Base-by-base conservation (phyloP, 331 rosid species). In the Prunus yedoensis region DNA sequence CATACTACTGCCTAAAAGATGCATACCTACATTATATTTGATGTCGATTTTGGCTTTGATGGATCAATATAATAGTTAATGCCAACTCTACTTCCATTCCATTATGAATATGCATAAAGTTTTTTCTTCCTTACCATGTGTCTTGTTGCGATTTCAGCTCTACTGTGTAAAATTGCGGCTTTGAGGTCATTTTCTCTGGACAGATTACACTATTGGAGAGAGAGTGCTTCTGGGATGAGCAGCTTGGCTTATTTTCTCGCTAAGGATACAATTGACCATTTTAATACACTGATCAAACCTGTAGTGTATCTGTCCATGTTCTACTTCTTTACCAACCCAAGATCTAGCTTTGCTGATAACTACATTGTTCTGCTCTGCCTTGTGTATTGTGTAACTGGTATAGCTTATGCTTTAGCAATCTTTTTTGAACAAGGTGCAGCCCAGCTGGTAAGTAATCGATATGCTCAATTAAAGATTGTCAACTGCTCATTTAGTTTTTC, bases 221-320 rank as follows among this genome's bases (percentile, higher is more conserved):
- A 95, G 82, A 87, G 96, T 41, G 85, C 92, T 74, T 89, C 97
- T 3, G 99, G 99, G 75, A 92, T 87, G 93, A 92, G 97, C 82
- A 89, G 97, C 89, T 87, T 95, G 83, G 99, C 99, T 75, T 95
- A 92, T 79, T 95, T 95, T 85, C 98, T 95, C 35, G 86, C 99
- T 1, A 95, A 92, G 88, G 99, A 95, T 78, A 87, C 98, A 4
- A 84, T 92, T 50, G 99, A 95, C 78, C 97, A 87, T 70, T 90
- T 92, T 74, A 95, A 89, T 74, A 89, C 90, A 51, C 78, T 82
- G 77, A 79, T 95, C 81, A 95, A 95, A 85, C 99, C 99, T 27
- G 86, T 89, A 73, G 87, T 95, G 71, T 95, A 92, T 81, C 97
- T 95, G 51, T 88, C 99, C 38, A 95, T 89, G 96, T 95, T 89